Base-by-base conservation (phyloP, 116 monocot genomes). In the Iris pallida region DNA sequence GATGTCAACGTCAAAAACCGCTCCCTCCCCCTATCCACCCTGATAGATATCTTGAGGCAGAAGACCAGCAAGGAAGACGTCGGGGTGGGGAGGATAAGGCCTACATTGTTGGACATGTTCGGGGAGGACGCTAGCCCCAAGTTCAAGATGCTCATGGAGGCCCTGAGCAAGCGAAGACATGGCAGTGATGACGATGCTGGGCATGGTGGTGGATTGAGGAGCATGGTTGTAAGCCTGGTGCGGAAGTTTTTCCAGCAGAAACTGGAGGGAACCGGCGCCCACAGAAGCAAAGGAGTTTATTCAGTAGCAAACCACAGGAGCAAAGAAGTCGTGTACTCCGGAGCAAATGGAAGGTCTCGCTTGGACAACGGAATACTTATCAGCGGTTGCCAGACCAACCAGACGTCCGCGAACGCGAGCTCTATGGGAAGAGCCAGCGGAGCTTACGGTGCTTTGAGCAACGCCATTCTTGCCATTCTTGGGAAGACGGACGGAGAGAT, bases 331-430 rank as follows among this genome's bases (percentile, higher is more conserved):
- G 12, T 60, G 7, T 5, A n/a, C 30, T 89, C 86, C 0, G 93
- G 89, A 42, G 40, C 69, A 14, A 83, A 72, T 2, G 72, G 75
- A 7, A 76, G 73, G 61, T 49, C 73, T 16, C 82, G 89, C 19
- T 87, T 83, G 0, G 81, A 93, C 20, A 80, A 42, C 47, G 98
- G 93, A 0, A 83, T 93, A 30, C 70, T 98, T 12, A 88, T 98
- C 66, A 98, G 98, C 18, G 98, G 98, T 5, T 98, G 98, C 74
- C 93, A 98, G 78, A 86, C 86, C 5, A 85, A 98, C 65, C 88
- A 98, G 81, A 98, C 98, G 5, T 98, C 98, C 0, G 98, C 98
- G 0, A 93, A 98, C 54, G 98, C 98, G 0, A 88, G 63, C 46
- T 80, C 90, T 4, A 15, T 69, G 0, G 82, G 78, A 0, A 69